phyloP scores from a whole-genome alignment of 208 protist species.

The Trichomonas gallinae region DNA sequence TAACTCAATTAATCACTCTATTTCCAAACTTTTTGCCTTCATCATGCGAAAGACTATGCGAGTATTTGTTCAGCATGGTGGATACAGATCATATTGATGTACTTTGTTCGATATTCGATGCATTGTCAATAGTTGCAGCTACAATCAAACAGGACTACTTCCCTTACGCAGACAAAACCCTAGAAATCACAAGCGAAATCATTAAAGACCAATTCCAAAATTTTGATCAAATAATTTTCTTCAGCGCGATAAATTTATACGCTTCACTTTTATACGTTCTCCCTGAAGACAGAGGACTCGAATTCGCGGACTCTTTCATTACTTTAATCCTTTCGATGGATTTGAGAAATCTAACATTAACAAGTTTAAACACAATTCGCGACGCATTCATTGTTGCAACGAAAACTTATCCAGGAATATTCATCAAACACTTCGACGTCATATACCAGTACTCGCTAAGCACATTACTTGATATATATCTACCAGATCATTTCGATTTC shows the following conservation, averaged over 20 bases:
- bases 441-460: neutral
- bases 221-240: neutral
- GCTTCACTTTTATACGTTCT: neutral
- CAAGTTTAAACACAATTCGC: neutral
- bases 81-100: neutral
- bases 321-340: neutral
- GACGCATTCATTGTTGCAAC: neutral
- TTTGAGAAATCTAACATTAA: neutral
- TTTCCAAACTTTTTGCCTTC: neutral
- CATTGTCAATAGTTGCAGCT: neutral
- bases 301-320: neutral
- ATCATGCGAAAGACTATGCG: neutral
- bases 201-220: neutral
- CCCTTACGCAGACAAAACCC: neutral
- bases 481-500: neutral
- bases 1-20: neutral
- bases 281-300: neutral
- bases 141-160: neutral
- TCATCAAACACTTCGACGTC: neutral
- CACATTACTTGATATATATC: neutral
- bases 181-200: neutral
- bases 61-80: neutral
- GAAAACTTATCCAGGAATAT: neutral
- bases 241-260: neutral
- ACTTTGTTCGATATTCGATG: neutral